phyloP scores from a whole-genome alignment of 495 filamentous ascomycete genomes.

The Aspergillus carlsbadensis region DNA sequence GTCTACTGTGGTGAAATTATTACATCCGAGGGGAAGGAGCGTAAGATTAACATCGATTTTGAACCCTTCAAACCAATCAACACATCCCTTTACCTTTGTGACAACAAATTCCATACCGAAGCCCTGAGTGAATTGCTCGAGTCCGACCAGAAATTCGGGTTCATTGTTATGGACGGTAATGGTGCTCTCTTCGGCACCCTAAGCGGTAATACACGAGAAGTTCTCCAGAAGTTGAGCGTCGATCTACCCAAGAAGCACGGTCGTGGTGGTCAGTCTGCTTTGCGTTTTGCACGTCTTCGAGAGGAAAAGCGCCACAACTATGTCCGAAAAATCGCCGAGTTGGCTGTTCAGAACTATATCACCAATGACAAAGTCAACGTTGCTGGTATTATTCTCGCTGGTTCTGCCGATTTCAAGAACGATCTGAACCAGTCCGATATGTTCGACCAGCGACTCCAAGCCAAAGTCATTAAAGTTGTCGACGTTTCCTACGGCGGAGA shows the following conservation, averaged over 20 bases:
- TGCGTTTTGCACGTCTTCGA: constrained; percentile 98
- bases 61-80: constrained; percentile 99
- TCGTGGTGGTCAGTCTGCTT: constrained; percentile 97
- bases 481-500: constrained; percentile 98
- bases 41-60: constrained; percentile 99
- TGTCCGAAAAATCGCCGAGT: constrained; percentile 95
- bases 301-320: constrained; percentile 99
- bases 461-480: constrained; percentile 98
- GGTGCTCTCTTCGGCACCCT: constrained; percentile 95
- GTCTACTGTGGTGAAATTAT: constrained; percentile 99
- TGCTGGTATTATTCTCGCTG: constrained; percentile 88
- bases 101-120: constrained; percentile 99
- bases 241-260: constrained; percentile 99
- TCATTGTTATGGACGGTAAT: constrained; percentile 99
- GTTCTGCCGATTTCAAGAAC: constrained; percentile 99
- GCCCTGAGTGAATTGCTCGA: constrained; percentile 93
- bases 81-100: constrained; percentile 96
- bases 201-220: constrained; percentile 92
- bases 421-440: constrained; percentile 96
- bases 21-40: constrained; percentile 95
- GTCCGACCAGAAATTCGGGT: constrained; percentile 98
- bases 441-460: constrained; percentile 86
- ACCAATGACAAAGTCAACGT: constrained; percentile 98
- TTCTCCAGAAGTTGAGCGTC: constrained; percentile 96
- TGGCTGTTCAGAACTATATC: constrained; percentile 98